A percentile compares a stretch with the other conserved stretches of the same genome.
phyloP scores from a whole-genome alignment of 2,329 filamentous ascomycete genomes.

The Sarocladium oryzae region DNA sequence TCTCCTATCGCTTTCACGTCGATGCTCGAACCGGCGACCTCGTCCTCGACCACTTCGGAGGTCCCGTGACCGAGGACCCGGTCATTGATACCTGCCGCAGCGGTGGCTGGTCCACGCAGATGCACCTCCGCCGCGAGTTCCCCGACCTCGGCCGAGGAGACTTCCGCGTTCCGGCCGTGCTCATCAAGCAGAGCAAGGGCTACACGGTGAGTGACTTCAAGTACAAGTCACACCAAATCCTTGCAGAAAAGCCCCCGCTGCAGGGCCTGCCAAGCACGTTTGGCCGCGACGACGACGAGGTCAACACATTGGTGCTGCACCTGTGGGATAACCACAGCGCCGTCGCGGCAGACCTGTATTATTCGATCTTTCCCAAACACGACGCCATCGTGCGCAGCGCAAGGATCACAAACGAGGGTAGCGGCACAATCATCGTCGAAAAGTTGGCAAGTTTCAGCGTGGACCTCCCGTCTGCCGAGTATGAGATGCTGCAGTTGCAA shows the following conservation, averaged over 20 bases:
- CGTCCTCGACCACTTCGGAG: slow-evolving; percentile 56
- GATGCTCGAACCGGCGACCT: slow-evolving; percentile 50
- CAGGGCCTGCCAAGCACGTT: slow-evolving; percentile 54
- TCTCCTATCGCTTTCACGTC: slow-evolving; percentile 60
- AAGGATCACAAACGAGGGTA: slow-evolving; percentile 53
- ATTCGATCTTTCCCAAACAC: slow-evolving; percentile 56
- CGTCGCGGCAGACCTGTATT: slow-evolving; percentile 51
- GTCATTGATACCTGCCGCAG: slow-evolving; percentile 15
- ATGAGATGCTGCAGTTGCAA: slow-evolving; percentile 55
- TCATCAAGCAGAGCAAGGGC: slow-evolving; percentile 51
- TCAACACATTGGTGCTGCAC: slow-evolving; percentile 51
- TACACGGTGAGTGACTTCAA: slow-evolving; percentile 52
- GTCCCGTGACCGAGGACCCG: slow-evolving; percentile 42
- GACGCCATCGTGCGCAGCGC: slow-evolving; percentile 58
- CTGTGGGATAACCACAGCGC: slow-evolving; percentile 53
- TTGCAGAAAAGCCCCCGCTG: slow-evolving; percentile 49
- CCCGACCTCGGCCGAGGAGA: slow-evolving; percentile 59
- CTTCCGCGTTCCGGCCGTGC: slow-evolving; percentile 54
- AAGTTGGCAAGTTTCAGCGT: slow-evolving; percentile 54
- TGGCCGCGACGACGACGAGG: slow-evolving; percentile 46
- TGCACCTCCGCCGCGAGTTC: slow-evolving; percentile 52
- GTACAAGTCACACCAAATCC: slow-evolving; percentile 50
- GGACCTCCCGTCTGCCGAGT: slow-evolving; percentile 52
- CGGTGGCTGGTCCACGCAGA: slow-evolving; percentile 47
- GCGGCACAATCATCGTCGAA: slow-evolving; percentile 44